These are phyloP conservation scores for Alternaria consortialis DNA, from an alignment of 2,329 filamentous ascomycete species.

Conservation along the genomic window DNA sequence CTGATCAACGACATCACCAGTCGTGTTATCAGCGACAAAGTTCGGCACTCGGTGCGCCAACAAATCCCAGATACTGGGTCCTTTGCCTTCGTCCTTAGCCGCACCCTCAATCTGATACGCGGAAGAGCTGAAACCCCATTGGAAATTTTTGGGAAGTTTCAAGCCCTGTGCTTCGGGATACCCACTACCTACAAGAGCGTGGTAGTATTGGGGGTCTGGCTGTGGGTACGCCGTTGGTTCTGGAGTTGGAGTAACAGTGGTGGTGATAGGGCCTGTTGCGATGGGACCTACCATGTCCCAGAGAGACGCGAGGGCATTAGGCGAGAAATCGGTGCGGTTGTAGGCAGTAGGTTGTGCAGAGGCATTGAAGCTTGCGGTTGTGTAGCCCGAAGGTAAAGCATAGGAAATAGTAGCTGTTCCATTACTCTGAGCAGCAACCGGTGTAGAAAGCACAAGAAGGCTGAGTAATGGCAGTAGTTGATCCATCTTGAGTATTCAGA, in stretches of 20 bases:
- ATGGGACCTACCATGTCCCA: slow-evolving; percentile 58
- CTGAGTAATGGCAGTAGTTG: slow-evolving; percentile 24
- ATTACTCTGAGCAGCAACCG: slow-evolving; percentile 23
- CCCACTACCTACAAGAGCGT: slow-evolving; percentile 54
- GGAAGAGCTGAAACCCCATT: slow-evolving; percentile 54
- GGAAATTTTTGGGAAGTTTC: slow-evolving; percentile 55
- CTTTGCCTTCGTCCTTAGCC: slow-evolving; percentile 54
- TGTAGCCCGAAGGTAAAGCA: slow-evolving; percentile 46
- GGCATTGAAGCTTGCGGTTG: slow-evolving; percentile 52
- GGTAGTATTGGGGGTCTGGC: slow-evolving; percentile 50
- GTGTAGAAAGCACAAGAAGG: slow-evolving; percentile 25
- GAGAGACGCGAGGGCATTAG: slow-evolving; percentile 57
- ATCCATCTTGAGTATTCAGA: slow-evolving; percentile 29
- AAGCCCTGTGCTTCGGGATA: slow-evolving; percentile 43
- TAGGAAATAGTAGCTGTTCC: slow-evolving; percentile 40
- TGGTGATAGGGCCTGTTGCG: slow-evolving; percentile 53
- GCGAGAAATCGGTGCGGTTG: slow-evolving; percentile 57
- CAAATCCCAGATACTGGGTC: slow-evolving; percentile 57
- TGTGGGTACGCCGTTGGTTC: slow-evolving; percentile 53
- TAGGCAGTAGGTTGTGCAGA: slow-evolving; percentile 56
- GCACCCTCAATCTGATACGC: slow-evolving; percentile 57
- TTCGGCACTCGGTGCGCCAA: slow-evolving; percentile 54
- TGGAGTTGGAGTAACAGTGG: slow-evolving; percentile 55
- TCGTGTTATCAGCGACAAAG: slow-evolving; percentile 53
- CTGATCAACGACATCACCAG: slow-evolving; percentile 53